Evolutionary conservation across 768 basidiomycete species (phyloP).

Genomic region (Podaxis carcinomalis): DNA sequence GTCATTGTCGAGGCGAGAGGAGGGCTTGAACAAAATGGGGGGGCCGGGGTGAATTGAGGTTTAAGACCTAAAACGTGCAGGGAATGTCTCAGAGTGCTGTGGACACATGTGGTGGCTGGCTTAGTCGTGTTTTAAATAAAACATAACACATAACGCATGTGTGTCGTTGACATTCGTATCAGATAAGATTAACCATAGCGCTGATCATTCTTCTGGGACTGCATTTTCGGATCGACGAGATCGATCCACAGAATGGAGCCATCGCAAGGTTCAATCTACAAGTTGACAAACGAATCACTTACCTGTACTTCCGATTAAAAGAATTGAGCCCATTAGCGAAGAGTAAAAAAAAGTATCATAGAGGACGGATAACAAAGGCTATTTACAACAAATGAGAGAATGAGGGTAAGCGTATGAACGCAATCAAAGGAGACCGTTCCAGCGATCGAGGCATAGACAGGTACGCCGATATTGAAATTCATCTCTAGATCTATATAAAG

Average conservation of each 20-base stretch:
- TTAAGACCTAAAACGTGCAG: not conserved
- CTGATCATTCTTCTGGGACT: too few relatives aligned
- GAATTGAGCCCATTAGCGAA: too few relatives aligned
- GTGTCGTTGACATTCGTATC: too few relatives aligned
- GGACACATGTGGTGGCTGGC: too few relatives aligned
- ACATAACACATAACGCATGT: too few relatives aligned
- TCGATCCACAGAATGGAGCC: too few relatives aligned
- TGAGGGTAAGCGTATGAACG: not conserved
- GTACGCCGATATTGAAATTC: not conserved
- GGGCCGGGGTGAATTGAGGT: not conserved
- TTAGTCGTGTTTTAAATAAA: too few relatives aligned
- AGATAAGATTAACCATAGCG: too few relatives aligned
- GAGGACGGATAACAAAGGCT: not conserved
- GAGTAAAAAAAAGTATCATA: not conserved
- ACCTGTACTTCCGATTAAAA: too few relatives aligned
- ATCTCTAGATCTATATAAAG: conserved; percentile 1
- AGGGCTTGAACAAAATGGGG: not conserved
- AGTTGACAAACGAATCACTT: too few relatives aligned
- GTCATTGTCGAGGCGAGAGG: not conserved
- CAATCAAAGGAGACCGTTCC: not conserved
- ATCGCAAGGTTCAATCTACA: too few relatives aligned
- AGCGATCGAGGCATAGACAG: not conserved
- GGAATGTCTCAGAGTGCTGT: not conserved
- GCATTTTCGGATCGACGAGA: too few relatives aligned
- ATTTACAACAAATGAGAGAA: not conserved